Evolutionary conservation across 2,329 filamentous ascomycete species (phyloP), one percentile per base, ranked within the genome.

Genomic region (Colletotrichum sp.): DNA sequence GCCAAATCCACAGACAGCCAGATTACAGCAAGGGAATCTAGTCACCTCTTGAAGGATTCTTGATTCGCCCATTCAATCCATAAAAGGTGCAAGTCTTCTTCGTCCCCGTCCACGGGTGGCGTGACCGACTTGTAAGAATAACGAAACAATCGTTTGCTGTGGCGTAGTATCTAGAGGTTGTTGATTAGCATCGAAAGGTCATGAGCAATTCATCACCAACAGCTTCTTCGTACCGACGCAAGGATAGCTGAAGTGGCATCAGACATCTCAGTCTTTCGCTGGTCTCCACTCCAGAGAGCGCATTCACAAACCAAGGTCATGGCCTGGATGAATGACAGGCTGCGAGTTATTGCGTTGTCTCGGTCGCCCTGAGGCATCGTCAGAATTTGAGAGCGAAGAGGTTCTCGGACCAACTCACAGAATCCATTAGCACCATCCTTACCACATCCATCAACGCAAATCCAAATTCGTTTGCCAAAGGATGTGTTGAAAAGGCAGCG

Each of bases 21-120:
- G 8, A 8, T 9, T 5, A 44, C 39, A n/a, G 2, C 16, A 44
- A n/a, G 44, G 11, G 3, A 2, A 12, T 12, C 1, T 1, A 22
- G 1, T 49, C 6, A 49, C 44, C 44, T 52, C 12, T 52, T 52
- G n/a, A 13, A 52, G 44, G 44, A 52, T 6, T 52, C 44, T 52
- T 52, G 11, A 0, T 52, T 52, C 12, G n/a, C 6, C 44, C 44
- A 52, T 1, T 52, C 11, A 52, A 52, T 22, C 44, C 44, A 52
- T 52, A 0, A 52, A 52, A 22, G n/a, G 3, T 7, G 44, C 6
- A 49, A 13, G 0, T 13, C n/a, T 52, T 52, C n/a, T 52, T 22
- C 44, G n/a, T 22, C n/a, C 6, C n/a, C 0, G 6, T 5, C 1
- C n/a, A 22, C 44, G 1, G n/a, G 0, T 22, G 19, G 39, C 39